Base-by-base conservation (phyloP, 768 basidiomycete species). In the Lepiota subincarnata region DNA sequence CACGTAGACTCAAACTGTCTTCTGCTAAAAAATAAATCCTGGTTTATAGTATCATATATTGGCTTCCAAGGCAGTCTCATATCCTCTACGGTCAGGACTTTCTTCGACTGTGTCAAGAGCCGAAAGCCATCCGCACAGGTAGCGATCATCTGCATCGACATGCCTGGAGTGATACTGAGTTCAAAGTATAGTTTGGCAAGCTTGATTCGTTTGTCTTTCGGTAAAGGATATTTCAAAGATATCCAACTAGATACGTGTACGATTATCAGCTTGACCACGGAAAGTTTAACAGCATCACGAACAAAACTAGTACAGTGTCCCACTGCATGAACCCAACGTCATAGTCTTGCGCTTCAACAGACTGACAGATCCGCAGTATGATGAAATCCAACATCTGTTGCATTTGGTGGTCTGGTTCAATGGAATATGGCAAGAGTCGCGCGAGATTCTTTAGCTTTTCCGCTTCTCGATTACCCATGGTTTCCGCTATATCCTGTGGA, bases 221-320 rank as follows among this genome's bases (percentile, higher is more conserved):
- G 89, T 62, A 95, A 85, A 34, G 89, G 92, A 63, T 92, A 93
- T 63, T 91, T 89, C 66, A 94, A 78, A 73, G 84, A 84, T 41
- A 71, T 68, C 90, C 91, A 93, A 64, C 89, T 55, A 18, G 26
- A 48, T 18, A 52, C 57, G 18, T 55, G 60, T 31, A 31, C 7
- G 7, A 31, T 19, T 40, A 36, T 40, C 24, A 40, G 36, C 14
- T 34, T 13, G 7, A 31, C 55, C 40, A 45, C 49, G 54, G 41
- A 47, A 11, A 42, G 19, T 31, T 49, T 53, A 24, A 49, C 11
- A 41, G 50, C 7, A 38, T 51, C 14, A 79, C 86, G 59, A 66
- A 88, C 84, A 87, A 83, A 45, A 75, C 76, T 46, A 88, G 62
- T 83, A 89, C 84, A 61, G 78, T 80, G 63, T 86, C 90, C 89